Base-by-base conservation (phyloP, 2,329 filamentous ascomycete species). In the Ilyonectria sp. region DNA sequence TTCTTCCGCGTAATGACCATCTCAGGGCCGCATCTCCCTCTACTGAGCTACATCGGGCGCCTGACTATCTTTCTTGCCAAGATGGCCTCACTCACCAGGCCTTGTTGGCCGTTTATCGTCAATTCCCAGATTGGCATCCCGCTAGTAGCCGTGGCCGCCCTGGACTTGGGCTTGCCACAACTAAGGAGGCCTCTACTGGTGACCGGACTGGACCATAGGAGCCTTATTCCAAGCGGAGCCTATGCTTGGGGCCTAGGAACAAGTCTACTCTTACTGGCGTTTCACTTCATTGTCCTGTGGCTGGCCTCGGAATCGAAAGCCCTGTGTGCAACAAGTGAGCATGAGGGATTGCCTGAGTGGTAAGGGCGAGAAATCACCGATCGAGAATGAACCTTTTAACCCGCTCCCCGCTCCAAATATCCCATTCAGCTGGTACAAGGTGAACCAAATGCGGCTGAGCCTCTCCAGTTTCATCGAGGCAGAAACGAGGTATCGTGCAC, bases 81-180 rank as follows among this genome's bases (percentile, higher is more conserved):
- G 79, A 81, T 94, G 9, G 81, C 86, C 13, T 89, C 89, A 0
- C 80, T 96, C 10, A 85, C 87, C 3, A 85, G 87, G 53, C 88
- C 91, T 1, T 97, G 94, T 78, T 90, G 89, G 77, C 94, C 94
- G 0, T 90, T 91, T 64, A 89, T 90, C 49, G 85, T 89, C n/a
- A 91, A 87, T 50, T 83, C 89, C 7, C 87, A 87, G 78, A 81
- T 94, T 5, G 85, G 90, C 5, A 90, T 92, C 71, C 90, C 92
- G 3, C 82, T 97, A 2, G 81, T 97, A 5, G 80, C 87, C 4
- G 79, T 95, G 8, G 94, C 93, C 9, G 89, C 87, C 1, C 73
- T 94, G 13, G 93, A 95, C 63, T 78, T 91, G n/a, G 85, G 82
- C 23, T 71, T 86, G 37, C 79, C 84, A 4, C 74, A 47, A 49